These are phyloP conservation scores for Trichoderma hamatum DNA, from an alignment of 2,329 filamentous ascomycete species.

Conservation along the genomic window DNA sequence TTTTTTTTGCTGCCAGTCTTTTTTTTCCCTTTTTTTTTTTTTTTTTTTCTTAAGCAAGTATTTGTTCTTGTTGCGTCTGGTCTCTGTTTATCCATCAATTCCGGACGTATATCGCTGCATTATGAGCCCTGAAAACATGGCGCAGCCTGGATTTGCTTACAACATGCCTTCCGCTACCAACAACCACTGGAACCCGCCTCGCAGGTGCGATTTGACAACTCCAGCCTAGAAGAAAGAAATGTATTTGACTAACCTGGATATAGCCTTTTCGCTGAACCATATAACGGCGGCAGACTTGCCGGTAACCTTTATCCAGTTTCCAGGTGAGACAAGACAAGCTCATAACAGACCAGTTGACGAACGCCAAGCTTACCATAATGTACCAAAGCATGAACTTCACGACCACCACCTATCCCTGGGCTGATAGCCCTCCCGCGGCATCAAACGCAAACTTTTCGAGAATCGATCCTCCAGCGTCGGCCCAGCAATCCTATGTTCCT, in stretches of 20 bases:
- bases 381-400: constrained; percentile 50
- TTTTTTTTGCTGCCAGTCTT: too few species aligned
- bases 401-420: constrained; percentile 39
- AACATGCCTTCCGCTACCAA: constrained; percentile 50
- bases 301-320: constrained; percentile 42
- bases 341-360: neutral
- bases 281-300: constrained; percentile 42
- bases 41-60: neutral
- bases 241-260: constrained; percentile 25
- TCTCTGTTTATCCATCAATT: neutral
- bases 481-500: constrained; percentile 47
- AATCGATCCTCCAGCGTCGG: constrained; percentile 45
- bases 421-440: constrained; percentile 30
- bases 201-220: constrained; percentile 52
- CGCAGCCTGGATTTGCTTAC: constrained; percentile 53
- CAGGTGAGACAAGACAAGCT: constrained; percentile 42
- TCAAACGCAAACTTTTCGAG: constrained; percentile 44
- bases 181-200: constrained; percentile 54
- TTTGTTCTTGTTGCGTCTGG: constrained; percentile 3
- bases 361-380: constrained; percentile 39
- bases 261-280: constrained; percentile 40
- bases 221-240: neutral
- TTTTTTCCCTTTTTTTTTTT: neutral
- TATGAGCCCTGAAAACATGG: constrained; percentile 48
- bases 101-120: constrained; percentile 29